Evolutionary conservation across 1,284 basidiomycete genomes (phyloP).

Genomic region (Irpex sp.): DNA sequence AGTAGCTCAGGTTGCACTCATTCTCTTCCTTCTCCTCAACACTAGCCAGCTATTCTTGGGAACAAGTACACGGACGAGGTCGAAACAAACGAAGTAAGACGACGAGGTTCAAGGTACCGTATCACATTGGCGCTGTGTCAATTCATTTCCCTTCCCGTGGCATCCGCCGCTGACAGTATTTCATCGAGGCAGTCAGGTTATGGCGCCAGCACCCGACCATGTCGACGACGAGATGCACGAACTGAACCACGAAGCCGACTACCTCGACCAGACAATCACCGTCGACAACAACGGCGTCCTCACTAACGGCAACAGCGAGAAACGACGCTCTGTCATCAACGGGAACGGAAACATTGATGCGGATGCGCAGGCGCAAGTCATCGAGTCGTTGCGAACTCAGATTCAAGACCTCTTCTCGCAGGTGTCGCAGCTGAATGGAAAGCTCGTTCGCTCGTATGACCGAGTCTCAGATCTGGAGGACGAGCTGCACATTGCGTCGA

Average conservation of each 20-base stretch:
- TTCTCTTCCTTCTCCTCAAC: too few relatives aligned
- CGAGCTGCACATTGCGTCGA: constrained; percentile 66
- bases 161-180: not conserved
- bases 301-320: constrained; percentile 19
- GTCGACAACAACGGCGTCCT: constrained; percentile 18
- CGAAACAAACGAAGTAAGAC: too few relatives aligned
- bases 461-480: constrained; percentile 93
- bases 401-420: constrained; percentile 85
- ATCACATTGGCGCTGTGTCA: not conserved
- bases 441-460: constrained; percentile 90
- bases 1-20: too few relatives aligned
- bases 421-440: constrained; percentile 85
- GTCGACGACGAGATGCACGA: constrained; percentile 27
- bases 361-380: constrained; percentile 72
- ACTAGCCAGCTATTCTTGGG: too few relatives aligned
- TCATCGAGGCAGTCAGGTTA: constrained; percentile 2
- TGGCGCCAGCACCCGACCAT: constrained; percentile 12
- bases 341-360: constrained; percentile 20
- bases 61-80: too few relatives aligned
- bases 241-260: constrained; percentile 27
- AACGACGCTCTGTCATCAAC: constrained; percentile 8
- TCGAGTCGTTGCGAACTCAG: constrained; percentile 73
- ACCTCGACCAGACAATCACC: constrained; percentile 25
- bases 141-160: not conserved
- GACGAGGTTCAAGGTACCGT: not conserved